Base-by-base conservation (phyloP, 768 basidiomycete genomes). In the Xerocomellus intermedius region DNA sequence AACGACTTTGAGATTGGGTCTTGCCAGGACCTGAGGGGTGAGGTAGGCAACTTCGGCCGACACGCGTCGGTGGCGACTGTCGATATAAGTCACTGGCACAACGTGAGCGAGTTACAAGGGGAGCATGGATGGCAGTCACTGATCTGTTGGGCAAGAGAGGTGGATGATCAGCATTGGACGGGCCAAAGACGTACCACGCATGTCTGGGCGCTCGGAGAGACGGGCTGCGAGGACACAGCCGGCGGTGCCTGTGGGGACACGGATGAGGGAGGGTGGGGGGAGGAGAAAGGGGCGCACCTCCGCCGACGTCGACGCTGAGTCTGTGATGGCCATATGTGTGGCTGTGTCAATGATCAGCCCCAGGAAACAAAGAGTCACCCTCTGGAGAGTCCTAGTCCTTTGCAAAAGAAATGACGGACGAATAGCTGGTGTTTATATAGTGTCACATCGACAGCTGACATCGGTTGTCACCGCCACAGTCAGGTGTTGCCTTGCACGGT, bases 1-100 rank as follows among this genome's bases (percentile, higher is more conserved):
- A 3, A 79, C 79, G 19, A 91, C 80, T 26, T 75, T 85, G 24
- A 91, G 74, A 58, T 90, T 90, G 7, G 81, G 81, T 36, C 88
- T 76, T 5, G 76, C 74, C 6, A 89, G 76, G 4, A 89, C 87
- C 0, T 83, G 75, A 1, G 77, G 69, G 0, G 86, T 88, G 33
- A 90, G 77, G 63, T 89, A 90, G 0, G 85, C 85, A 2, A 78
- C 71, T 63, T 89, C 86, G 1, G 84, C 76, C 2, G 86, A 83
- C 8, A 85, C 83, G 0, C 88, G 80, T 52, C 73, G 70, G 33
- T 76, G 75, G 12, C 74, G 75, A 33, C 73, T 54, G 61, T 83
- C 76, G 48, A 89, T 76, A 58, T 85, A 89, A 0, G 85, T 86
- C 84, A 89, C 88, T 89, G 56, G 1, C 2, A 53, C 10, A 54